These are phyloP conservation scores for Beauveria sp. DNA, from an alignment of 2,329 filamentous ascomycete genomes.

Conservation along the genomic window DNA sequence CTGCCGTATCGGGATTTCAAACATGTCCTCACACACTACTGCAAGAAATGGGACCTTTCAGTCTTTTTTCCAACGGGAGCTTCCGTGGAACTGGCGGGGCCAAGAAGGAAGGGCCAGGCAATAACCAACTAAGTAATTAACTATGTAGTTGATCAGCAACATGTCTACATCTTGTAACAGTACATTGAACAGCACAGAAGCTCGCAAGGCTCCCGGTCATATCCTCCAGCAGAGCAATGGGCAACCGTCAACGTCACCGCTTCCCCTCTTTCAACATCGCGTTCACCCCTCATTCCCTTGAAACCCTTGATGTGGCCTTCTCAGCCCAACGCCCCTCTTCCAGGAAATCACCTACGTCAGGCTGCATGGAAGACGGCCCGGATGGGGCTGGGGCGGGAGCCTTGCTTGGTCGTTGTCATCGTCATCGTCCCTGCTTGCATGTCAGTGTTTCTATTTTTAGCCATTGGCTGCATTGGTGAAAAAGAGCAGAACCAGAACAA, in stretches of 20 bases:
- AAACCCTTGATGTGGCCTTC: neutral
- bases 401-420: neutral
- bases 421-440: neutral
- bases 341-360: neutral
- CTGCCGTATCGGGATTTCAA: too few relatives aligned
- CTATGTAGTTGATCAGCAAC: neutral
- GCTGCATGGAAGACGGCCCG: neutral
- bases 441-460: neutral
- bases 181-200: neutral
- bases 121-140: neutral
- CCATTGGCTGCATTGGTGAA: neutral
- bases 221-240: neutral
- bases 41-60: too few relatives aligned
- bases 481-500: neutral
- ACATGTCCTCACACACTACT: too few relatives aligned
- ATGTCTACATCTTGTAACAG: neutral
- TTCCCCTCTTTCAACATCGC: neutral
- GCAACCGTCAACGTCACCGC: neutral
- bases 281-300: neutral
- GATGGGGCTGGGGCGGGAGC: neutral
- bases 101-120: neutral
- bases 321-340: neutral
- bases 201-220: neutral
- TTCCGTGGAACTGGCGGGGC: neutral
- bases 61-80: neutral